Evolutionary conservation across 805 yeast species (phyloP).

Genomic region (Wickerhamomyces bisporus): DNA sequence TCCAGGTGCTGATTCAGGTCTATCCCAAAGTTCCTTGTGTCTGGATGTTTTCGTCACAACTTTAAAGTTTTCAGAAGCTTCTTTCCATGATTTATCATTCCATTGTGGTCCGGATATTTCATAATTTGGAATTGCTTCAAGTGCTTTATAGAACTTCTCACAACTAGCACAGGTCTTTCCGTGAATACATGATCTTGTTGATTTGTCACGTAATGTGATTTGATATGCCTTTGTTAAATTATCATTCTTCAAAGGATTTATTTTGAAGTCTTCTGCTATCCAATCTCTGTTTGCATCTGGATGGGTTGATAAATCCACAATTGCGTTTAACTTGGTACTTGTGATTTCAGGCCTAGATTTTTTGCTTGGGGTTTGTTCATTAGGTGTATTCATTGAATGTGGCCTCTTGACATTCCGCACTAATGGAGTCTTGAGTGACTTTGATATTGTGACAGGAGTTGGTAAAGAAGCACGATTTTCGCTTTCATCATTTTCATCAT

Average conservation of each 20-base stretch:
- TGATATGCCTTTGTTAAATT: conserved; percentile 27
- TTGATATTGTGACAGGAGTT: conserved; percentile 8
- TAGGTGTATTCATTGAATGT: conserved; percentile 12
- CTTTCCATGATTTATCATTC: conserved; percentile 13
- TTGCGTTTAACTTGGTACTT: no score
- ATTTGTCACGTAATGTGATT: conserved; percentile 29
- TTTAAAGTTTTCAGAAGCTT: conserved; percentile 7
- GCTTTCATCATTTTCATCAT: no score
- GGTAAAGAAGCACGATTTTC: no score
- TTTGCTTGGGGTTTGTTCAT: conserved; percentile 12
- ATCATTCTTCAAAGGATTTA: conserved; percentile 29
- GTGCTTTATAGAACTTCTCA: conserved; percentile 25
- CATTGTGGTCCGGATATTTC: conserved; percentile 24
- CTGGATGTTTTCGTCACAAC: conserved; percentile 19
- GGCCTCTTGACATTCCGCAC: conserved; percentile 1
- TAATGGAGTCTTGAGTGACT: conserved; percentile 12
- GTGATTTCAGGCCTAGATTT: not conserved
- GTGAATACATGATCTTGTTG: conserved; percentile 26
- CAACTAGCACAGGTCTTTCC: conserved; percentile 32
- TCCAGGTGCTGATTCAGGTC: conserved; percentile 51
- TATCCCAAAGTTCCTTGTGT: conserved; percentile 23
- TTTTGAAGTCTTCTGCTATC: conserved; percentile 34
- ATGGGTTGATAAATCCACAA: conserved; percentile 14
- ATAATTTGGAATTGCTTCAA: conserved; percentile 22
- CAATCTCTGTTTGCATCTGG: conserved; percentile 25